Base-by-base conservation (phyloP, 306 rosid species). In the Herpetospermum pedunculosum region DNA sequence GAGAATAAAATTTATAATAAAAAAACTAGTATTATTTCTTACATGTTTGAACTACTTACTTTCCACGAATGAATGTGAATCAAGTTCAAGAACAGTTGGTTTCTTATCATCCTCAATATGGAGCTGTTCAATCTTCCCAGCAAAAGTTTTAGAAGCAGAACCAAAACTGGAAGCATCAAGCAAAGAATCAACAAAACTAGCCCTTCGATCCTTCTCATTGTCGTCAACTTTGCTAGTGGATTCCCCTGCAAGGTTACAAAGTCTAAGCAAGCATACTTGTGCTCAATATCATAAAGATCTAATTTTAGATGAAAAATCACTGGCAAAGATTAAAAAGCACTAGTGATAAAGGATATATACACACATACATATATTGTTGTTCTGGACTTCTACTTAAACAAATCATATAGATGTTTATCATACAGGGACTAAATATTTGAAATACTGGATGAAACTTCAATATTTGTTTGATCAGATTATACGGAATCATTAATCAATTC, bases 121-220 rank as follows among this genome's bases (percentile, higher is more conserved):
- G 44, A 47, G 77, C 80, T 48, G 79, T 53, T 69, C 82, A 75
- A 71, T 44, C 73, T 79, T 63, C 75, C 86, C 81, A 30, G 74
- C 80, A 79, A 47, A 53, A 63, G 52, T 79, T 49, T 85, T 84
- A 72, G 77, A 73, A 46, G 81, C 76, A 46, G 74, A 86, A 55
- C 80, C 73, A 80, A 88, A 80, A 65, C 77, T 81, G 78, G 79
- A 82, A n/a, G 79, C 86, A 58, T 78, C 83, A 70, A 93, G 83
- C 75, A 93, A 81, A 8, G 96, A 91, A 81, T 87, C 89, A 82
- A 93, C 96, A 77, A 93, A 93, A 76, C 85, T 80, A 75, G 94
- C 83, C 83, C 96, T 84, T 55, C 92, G 89, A 77, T 84, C 94
- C 77, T 89, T 87, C 84, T 81, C 91, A 74, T 77, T 81, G 70